These are phyloP conservation scores for Candida coquimbonensis DNA, from an alignment of 805 yeast genomes.

Conservation along the genomic window DNA sequence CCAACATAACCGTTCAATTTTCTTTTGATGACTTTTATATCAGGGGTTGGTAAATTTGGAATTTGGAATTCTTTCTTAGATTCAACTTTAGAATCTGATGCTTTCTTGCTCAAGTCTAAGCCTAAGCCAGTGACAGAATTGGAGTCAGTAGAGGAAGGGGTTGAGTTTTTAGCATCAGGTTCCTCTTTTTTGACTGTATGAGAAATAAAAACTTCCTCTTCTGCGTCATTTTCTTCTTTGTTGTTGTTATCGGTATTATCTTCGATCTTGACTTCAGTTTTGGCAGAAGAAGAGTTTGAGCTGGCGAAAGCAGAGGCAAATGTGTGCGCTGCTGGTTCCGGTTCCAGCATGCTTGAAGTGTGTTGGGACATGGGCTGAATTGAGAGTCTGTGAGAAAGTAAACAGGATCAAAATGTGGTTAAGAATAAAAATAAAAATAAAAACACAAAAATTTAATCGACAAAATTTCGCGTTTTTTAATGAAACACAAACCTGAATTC, in stretches of 20 bases:
- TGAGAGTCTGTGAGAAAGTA: too few species aligned
- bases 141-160: too few species aligned
- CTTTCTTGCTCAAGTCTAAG: background rate
- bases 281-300: background rate
- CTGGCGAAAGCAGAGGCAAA: slow-evolving; percentile 2
- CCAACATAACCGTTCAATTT: slow-evolving; percentile 92
- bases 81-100: slow-evolving; percentile 1
- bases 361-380: background rate
- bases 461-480: slow-evolving; percentile 7
- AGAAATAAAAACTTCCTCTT: background rate
- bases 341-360: slow-evolving; percentile 9
- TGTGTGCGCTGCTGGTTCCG: slow-evolving; percentile 2
- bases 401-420: too few species aligned
- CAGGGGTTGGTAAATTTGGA: slow-evolving; percentile 27
- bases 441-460: too few species aligned
- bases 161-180: too few species aligned
- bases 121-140: slow-evolving; percentile 5
- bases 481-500: slow-evolving; percentile 8
- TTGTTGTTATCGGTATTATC: too few species aligned
- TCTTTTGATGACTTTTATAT: slow-evolving; percentile 61
- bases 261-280: too few species aligned
- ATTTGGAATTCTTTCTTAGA: background rate
- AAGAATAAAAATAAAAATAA: too few species aligned
- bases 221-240: background rate
- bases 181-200: too few species aligned